Conservation (phyloP, 768 basidiomycete genomes). For the Naganishia friedmannii region DNA sequence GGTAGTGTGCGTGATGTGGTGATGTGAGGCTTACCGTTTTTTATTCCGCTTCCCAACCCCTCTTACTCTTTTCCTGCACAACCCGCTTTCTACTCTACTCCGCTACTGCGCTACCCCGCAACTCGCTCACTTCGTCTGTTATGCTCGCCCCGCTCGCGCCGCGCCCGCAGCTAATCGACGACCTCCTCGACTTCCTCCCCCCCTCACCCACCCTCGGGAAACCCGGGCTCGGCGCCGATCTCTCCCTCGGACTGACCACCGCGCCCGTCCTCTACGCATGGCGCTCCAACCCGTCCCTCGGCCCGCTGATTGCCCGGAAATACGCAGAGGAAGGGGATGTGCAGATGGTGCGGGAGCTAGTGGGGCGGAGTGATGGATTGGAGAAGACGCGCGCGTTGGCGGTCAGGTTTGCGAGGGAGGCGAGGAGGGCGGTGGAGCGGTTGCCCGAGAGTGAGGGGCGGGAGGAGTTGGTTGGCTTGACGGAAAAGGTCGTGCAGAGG, state of each 20-base stretch:
- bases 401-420: slow-evolving; percentile 68
- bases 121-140: background rate
- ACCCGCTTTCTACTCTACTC: background rate
- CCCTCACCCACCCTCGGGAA: slow-evolving; percentile 76
- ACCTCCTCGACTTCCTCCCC: slow-evolving; percentile 87
- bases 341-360: slow-evolving; percentile 66
- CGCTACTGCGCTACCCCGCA: background rate
- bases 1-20: too few relatives aligned
- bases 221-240: slow-evolving; percentile 75
- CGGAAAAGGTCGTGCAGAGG: slow-evolving; percentile 61
- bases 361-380: slow-evolving; percentile 69
- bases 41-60: background rate
- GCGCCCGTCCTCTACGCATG: slow-evolving; percentile 82
- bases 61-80: background rate
- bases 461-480: slow-evolving; percentile 68
- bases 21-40: background rate
- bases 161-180: slow-evolving; percentile 73
- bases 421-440: slow-evolving; percentile 63
- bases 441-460: slow-evolving; percentile 81
- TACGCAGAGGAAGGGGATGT: slow-evolving; percentile 76
- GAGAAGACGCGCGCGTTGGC: slow-evolving; percentile 77
- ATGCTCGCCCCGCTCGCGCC: background rate
- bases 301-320: slow-evolving; percentile 72
- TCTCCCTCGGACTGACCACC: slow-evolving; percentile 77
- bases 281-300: slow-evolving; percentile 70